phyloP scores from a whole-genome alignment of 2,329 filamentous ascomycete genomes.

The Clonostachys rhizophaga region DNA sequence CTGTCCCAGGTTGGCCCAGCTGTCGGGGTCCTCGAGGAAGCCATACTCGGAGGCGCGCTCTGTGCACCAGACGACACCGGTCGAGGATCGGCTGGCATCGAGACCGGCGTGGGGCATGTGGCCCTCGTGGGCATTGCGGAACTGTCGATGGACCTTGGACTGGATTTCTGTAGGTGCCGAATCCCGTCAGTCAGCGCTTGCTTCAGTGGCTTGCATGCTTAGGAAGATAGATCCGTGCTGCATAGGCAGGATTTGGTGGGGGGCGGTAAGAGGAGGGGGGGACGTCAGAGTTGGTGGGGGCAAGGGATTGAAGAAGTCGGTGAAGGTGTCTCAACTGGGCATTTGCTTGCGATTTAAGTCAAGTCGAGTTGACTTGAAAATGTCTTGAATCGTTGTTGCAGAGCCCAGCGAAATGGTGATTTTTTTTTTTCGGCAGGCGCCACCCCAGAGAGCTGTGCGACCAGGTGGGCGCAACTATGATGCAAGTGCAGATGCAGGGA shows the following conservation, averaged over 20 bases:
- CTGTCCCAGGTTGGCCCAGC: slow-evolving; percentile 92
- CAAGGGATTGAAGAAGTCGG: too few species aligned
- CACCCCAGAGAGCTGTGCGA: too few species aligned
- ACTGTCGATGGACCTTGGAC: slow-evolving; percentile 83
- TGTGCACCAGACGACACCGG: slow-evolving; percentile 90
- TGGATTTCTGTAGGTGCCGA: slow-evolving; percentile 57
- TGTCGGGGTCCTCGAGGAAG: slow-evolving; percentile 73
- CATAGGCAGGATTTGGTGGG: neutral
- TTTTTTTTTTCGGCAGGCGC: too few species aligned
- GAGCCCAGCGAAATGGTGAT: too few species aligned
- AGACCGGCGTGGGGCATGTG: slow-evolving; percentile 89
- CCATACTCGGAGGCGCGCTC: slow-evolving; percentile 87
- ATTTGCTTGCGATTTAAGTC: too few species aligned
- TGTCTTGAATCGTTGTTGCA: too few species aligned
- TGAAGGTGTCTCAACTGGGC: too few species aligned
- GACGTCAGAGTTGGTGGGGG: too few species aligned
- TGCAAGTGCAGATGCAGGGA: too few species aligned
- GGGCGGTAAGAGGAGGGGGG: too few species aligned
- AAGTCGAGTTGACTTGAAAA: too few species aligned
- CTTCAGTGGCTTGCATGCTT: neutral
- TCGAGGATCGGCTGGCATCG: slow-evolving; percentile 81
- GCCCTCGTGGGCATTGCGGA: slow-evolving; percentile 85
- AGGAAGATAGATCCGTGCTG: neutral
- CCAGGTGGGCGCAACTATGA: too few species aligned
- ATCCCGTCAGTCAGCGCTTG: neutral